Evolutionary conservation across 768 basidiomycete species (phyloP).

Genomic region (Leucocoprinus sp.): DNA sequence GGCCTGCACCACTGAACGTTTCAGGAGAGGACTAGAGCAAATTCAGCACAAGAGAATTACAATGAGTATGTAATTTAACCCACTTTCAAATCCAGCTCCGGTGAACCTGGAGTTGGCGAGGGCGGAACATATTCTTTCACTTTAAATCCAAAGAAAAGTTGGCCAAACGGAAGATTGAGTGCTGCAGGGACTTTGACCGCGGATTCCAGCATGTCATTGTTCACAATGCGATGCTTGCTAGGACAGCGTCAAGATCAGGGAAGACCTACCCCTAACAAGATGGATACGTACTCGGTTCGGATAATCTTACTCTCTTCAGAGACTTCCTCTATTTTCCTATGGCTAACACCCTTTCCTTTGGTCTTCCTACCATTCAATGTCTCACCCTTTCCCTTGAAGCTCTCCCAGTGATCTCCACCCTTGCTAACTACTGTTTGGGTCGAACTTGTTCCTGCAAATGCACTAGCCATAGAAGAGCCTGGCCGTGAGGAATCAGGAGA

Average conservation of each 20-base stretch:
- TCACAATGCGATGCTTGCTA: constrained; percentile 80
- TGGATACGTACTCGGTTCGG: constrained; percentile 70
- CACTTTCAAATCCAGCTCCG: constrained; percentile 25
- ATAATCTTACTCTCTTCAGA: constrained; percentile 80
- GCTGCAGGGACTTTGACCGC: constrained; percentile 82
- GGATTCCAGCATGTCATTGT: constrained; percentile 67
- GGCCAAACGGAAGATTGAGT: constrained; percentile 84
- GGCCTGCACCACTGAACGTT: constrained; percentile 60
- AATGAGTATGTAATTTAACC: neutral
- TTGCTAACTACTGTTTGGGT: constrained; percentile 53
- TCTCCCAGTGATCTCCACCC: constrained; percentile 83
- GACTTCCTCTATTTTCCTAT: constrained; percentile 74
- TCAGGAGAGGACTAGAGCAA: constrained; percentile 27
- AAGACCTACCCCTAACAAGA: neutral
- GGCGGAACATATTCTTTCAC: constrained; percentile 61
- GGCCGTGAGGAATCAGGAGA: constrained; percentile 85
- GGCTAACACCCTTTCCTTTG: constrained; percentile 88
- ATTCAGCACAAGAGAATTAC: constrained; percentile 4
- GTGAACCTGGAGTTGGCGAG: constrained; percentile 23
- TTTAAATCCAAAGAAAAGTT: constrained; percentile 95
- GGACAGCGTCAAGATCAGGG: constrained; percentile 11
- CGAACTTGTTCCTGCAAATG: constrained; percentile 46
- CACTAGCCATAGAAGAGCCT: constrained; percentile 63
- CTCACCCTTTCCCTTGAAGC: constrained; percentile 93
- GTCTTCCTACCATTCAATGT: constrained; percentile 86